Conservation (phyloP, 257 asterid genomes). For the Datura wrightii region DNA sequence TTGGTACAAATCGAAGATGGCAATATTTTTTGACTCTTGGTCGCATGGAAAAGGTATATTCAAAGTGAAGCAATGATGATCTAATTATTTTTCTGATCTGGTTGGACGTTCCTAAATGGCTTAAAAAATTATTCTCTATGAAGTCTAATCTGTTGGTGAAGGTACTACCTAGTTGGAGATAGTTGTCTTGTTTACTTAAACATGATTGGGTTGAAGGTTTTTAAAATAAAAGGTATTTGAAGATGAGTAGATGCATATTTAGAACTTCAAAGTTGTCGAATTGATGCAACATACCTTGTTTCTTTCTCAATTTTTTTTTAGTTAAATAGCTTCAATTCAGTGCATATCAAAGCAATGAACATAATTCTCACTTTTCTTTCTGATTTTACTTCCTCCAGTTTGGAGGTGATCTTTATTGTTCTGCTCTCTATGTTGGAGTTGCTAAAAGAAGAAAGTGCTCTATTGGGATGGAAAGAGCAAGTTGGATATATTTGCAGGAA, state of each 20-base stretch:
- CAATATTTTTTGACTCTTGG: neutral
- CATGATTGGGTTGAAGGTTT: neutral
- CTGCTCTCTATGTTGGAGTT: slow-evolving; percentile 72
- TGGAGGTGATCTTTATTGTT: slow-evolving; percentile 57
- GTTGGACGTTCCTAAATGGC: neutral
- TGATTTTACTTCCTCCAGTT: slow-evolving; percentile 47
- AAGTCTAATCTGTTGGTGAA: neutral
- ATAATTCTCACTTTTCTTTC: slow-evolving; percentile 18
- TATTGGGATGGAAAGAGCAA: slow-evolving; percentile 64
- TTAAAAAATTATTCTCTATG: neutral
- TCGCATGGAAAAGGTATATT: slow-evolving; percentile 1
- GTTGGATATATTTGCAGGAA: slow-evolving; percentile 67
- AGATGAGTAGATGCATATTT: neutral
- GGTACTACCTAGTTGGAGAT: slow-evolving; percentile 14
- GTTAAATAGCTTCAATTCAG: neutral
- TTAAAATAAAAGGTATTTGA: neutral
- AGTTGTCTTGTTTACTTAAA: neutral
- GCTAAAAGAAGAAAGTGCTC: slow-evolving; percentile 72
- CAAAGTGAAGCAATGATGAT: neutral
- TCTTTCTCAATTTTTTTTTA: neutral
- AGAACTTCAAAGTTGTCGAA: neutral
- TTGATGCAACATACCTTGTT: neutral
- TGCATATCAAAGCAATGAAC: slow-evolving; percentile 14
- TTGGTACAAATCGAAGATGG: neutral
- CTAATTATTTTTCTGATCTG: neutral